Evolutionary conservation across 2,329 filamentous ascomycete genomes (phyloP).

Genomic region (Aureobasidium melanogenum): DNA sequence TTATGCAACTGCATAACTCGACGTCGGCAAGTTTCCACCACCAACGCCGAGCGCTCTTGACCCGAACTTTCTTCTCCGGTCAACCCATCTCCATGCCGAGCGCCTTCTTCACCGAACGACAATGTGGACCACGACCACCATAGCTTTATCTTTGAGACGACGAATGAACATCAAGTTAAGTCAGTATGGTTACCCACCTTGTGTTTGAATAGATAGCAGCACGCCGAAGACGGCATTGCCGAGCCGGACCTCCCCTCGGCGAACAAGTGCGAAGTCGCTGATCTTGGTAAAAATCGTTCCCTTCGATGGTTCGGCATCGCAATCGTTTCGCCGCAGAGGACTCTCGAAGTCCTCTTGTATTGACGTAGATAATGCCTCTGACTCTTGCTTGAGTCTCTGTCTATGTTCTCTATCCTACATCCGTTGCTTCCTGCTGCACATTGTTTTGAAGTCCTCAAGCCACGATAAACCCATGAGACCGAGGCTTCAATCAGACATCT

Average conservation of each 20-base stretch:
- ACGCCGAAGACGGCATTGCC: not conserved
- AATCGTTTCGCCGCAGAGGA: not conserved
- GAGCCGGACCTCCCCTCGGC: not conserved
- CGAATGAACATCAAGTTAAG: not conserved
- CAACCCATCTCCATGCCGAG: not conserved
- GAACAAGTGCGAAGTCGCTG: slow-evolving; percentile 2
- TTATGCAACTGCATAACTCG: no score
- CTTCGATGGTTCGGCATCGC: not conserved
- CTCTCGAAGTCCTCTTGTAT: not conserved
- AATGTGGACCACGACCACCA: not conserved
- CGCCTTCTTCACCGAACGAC: not conserved
- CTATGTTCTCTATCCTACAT: not conserved
- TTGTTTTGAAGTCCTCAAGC: not conserved
- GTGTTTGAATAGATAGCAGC: not conserved
- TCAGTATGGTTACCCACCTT: not conserved
- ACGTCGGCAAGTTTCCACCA: not conserved
- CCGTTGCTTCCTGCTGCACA: not conserved
- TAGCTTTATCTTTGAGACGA: not conserved
- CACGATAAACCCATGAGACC: not conserved
- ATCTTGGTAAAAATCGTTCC: not conserved
- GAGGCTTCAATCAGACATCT: not conserved
- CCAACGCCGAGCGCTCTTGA: not conserved
- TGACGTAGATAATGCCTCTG: not conserved
- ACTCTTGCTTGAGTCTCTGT: not conserved
- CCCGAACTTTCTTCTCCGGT: not conserved